Conservation (phyloP, 2,329 filamentous ascomycete genomes). For the Didymella lethalis region DNA sequence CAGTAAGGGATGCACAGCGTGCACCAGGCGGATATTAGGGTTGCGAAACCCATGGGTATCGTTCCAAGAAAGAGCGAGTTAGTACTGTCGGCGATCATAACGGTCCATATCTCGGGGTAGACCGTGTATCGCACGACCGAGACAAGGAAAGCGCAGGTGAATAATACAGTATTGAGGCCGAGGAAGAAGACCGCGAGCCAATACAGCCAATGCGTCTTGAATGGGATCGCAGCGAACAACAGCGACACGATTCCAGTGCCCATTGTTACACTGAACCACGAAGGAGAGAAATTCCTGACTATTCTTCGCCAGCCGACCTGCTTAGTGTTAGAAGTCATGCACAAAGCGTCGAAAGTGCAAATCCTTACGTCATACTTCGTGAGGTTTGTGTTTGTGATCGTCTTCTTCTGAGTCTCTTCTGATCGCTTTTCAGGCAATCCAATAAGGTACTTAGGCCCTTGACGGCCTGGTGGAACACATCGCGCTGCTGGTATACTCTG, state of each 20-base stretch:
- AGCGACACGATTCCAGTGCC: conserved; percentile 73
- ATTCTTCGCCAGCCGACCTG: conserved; percentile 48
- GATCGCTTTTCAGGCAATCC: conserved; percentile 10
- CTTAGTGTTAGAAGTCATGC: conserved; percentile 1
- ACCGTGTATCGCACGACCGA: conserved; percentile 68
- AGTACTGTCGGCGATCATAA: conserved; percentile 71
- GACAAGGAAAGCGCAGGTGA: conserved; percentile 62
- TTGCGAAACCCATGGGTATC: conserved; percentile 73
- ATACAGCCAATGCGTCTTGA: conserved; percentile 64
- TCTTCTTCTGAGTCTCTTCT: not conserved
- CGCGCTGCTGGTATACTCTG: conserved; percentile 35
- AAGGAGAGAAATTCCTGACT: conserved; percentile 49
- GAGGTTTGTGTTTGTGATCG: conserved; percentile 5
- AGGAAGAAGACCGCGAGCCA: conserved; percentile 69
- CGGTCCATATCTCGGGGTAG: conserved; percentile 70
- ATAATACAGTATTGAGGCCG: conserved; percentile 66
- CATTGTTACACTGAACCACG: conserved; percentile 58
- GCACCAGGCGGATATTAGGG: conserved; percentile 71
- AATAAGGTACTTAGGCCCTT: conserved; percentile 23
- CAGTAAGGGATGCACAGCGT: conserved; percentile 67
- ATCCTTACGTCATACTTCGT: conserved; percentile 41
- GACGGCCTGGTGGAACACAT: conserved; percentile 23
- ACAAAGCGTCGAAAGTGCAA: too few relatives aligned
- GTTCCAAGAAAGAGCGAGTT: conserved; percentile 74
- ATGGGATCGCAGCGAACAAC: conserved; percentile 68